These are phyloP conservation scores for Nevesoporus exiguus DNA, from an alignment of 768 basidiomycete species.

Conservation along the genomic window DNA sequence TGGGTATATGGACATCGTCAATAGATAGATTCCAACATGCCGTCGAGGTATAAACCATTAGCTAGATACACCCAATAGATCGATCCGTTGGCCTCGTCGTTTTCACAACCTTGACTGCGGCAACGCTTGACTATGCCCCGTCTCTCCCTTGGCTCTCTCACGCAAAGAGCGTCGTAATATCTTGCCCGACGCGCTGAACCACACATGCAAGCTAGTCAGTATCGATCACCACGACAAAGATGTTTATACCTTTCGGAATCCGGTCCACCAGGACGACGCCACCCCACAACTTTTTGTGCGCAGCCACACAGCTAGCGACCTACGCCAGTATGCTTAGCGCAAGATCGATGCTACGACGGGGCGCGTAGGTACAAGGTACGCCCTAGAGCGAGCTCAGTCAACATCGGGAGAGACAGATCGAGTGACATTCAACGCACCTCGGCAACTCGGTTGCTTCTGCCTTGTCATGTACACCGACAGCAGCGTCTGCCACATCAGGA, in stretches of 20 bases:
- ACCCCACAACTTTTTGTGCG: conserved; percentile 77
- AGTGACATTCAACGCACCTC: conserved; percentile 36
- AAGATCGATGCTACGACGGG: conserved; percentile 34
- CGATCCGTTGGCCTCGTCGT: neutral
- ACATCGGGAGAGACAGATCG: too few species aligned
- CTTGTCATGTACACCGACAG: conserved; percentile 65
- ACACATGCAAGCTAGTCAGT: neutral
- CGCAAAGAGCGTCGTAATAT: conserved; percentile 79
- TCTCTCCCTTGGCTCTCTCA: conserved; percentile 59
- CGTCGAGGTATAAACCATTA: neutral
- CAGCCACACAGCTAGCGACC: conserved; percentile 65
- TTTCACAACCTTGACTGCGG: conserved; percentile 12
- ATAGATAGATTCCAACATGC: neutral
- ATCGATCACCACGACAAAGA: neutral
- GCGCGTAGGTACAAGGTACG: conserved; percentile 47
- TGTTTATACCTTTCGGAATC: conserved; percentile 27
- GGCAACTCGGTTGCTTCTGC: conserved; percentile 81
- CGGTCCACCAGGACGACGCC: conserved; percentile 59
- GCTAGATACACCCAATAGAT: neutral
- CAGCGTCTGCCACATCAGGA: conserved; percentile 72
- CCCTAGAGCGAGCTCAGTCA: conserved; percentile 35
- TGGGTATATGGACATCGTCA: too few species aligned
- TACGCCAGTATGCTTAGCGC: conserved; percentile 55
- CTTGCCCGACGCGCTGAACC: conserved; percentile 74
- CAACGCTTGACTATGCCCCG: conserved; percentile 24